Evolutionary conservation across 345 rosid species (phyloP), one percentile per base, ranked within the genome.

Genomic region (Populus davidiana): DNA sequence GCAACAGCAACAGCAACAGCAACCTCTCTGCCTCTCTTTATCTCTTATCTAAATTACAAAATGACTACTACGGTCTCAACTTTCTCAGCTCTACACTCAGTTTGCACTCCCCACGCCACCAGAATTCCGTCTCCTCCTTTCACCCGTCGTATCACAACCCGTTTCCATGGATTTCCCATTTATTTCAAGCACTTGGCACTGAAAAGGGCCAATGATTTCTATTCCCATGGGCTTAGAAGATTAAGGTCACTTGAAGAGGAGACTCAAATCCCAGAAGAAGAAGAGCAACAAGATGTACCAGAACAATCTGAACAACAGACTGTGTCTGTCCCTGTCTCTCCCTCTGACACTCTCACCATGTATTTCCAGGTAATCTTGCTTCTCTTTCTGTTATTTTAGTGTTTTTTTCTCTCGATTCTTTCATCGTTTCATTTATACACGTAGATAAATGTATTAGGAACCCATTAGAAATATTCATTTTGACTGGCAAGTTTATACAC

Each of bases 311-410:
- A 84, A 52, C 72, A 76, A 50, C 91, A 87, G 78, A 77, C 91
- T 12, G 94, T 93, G 76, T 87, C 92, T 59, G 91, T 92, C 29
- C 91, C 97, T 71, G 94, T 95, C 78, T 93, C 99, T 75, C 87
- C 99, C 82, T 90, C 98, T 23, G 99, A 93, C 86, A 88, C 84
- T 78, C 96, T 95, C 81, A 91, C 88, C 81, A 93, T 95, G 98
- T 84, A 72, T 76, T 91, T 95, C 81, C 94, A 91, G 93, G 99
- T 91, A 36, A 35, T 7, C 16, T 8, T 33, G 6, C n/a, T 59
- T 35, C 64, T 71, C 6, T 25, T 14, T 73, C 2, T 33, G 41
- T 12, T 63, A 72, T 36, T 20, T 29, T 44, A 6, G 13, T 64
- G 41, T 35, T 68, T 21, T 9, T 71, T 33, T 17, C 39, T 11